Evolutionary conservation across 352 stramenopile species (phyloP).

Genomic region (Globisporangium mamillatum): DNA sequence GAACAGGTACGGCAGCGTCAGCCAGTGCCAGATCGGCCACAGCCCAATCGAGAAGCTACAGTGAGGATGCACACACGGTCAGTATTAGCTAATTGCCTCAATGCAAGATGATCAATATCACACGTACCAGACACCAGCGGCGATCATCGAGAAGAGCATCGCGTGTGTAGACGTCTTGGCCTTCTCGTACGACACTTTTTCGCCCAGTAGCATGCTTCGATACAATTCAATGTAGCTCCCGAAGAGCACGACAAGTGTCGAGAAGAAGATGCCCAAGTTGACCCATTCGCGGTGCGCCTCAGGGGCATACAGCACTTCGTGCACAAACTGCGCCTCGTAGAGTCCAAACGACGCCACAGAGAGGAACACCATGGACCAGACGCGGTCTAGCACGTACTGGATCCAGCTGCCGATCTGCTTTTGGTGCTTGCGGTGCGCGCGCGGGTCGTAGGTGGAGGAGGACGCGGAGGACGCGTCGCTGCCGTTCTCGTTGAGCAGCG

Average conservation of each 20-base stretch:
- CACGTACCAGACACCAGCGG: constrained; percentile 52
- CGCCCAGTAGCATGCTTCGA: constrained; percentile 47
- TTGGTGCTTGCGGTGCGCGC: constrained; percentile 11
- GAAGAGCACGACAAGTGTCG: constrained; percentile 53
- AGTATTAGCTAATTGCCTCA: background rate
- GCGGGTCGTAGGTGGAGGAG: background rate
- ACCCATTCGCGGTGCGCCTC: constrained; percentile 53
- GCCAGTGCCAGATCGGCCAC: constrained; percentile 74
- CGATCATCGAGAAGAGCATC: constrained; percentile 59
- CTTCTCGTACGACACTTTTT: constrained; percentile 60
- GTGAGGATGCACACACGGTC: background rate
- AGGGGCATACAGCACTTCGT: constrained; percentile 49
- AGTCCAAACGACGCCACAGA: constrained; percentile 45
- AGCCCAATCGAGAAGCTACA: constrained; percentile 65
- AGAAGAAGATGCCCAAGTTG: constrained; percentile 48
- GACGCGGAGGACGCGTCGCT: background rate
- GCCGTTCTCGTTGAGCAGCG: constrained; percentile 16
- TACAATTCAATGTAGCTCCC: constrained; percentile 76
- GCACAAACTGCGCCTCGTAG: constrained; percentile 58
- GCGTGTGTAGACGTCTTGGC: constrained; percentile 64
- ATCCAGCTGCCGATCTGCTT: constrained; percentile 35
- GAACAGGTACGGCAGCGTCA: constrained; percentile 74
- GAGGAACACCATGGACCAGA: constrained; percentile 62
- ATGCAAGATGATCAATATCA: background rate
- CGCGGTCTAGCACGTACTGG: constrained; percentile 42